These are phyloP conservation scores for Eleusine coracana DNA, from an alignment of 176 grass and related monocot species.

Conservation along the genomic window DNA sequence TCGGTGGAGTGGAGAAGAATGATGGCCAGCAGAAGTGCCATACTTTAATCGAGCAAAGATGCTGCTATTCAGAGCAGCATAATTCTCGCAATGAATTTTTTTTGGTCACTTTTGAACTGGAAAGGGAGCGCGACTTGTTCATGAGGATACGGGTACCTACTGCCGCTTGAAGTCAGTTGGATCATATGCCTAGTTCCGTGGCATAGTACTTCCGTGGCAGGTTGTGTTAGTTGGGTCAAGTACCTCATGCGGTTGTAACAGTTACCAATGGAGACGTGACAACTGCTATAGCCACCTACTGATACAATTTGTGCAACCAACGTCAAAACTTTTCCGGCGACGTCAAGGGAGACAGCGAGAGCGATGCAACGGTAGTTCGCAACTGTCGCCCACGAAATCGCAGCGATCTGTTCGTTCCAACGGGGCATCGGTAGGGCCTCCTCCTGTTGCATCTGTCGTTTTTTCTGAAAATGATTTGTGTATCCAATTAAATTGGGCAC, in stretches of 20 bases:
- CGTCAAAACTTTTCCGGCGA: constrained; percentile 2
- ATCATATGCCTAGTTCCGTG: neutral
- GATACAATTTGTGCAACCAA: neutral
- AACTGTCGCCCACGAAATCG: neutral
- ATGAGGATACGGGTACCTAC: neutral
- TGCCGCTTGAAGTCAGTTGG: neutral
- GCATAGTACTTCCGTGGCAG: neutral
- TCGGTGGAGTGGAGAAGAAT: constrained; percentile 16
- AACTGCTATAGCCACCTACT: neutral
- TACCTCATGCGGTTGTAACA: too few species aligned
- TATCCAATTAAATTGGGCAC: neutral
- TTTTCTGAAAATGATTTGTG: neutral
- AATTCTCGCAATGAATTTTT: neutral
- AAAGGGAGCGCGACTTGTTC: neutral
- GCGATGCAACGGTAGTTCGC: constrained; percentile 3
- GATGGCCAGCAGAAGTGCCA: constrained; percentile 24
- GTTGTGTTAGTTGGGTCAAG: neutral
- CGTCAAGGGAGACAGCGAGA: constrained; percentile 13
- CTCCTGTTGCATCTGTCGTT: neutral
- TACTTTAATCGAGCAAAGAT: constrained; percentile 17
- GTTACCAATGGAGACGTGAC: neutral
- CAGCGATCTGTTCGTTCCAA: neutral
- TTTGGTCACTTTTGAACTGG: constrained; percentile 6
- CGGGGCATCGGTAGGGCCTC: neutral
- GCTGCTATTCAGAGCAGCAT: neutral